Evolutionary conservation across 257 asterid species (phyloP).

Genomic region (Linderniella brevidens): DNA sequence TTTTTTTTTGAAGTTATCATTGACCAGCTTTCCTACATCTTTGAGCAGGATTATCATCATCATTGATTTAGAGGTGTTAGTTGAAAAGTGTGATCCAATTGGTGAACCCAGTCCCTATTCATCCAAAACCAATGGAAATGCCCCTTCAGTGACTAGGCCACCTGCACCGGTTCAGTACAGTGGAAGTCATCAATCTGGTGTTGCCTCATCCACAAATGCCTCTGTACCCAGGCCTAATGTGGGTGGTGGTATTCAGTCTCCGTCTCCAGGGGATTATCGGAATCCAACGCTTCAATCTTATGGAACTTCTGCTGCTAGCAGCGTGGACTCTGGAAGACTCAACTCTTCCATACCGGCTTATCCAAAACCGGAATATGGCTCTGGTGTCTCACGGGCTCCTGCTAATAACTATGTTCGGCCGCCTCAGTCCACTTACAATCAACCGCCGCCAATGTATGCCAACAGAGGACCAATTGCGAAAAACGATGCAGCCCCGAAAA

Average conservation of each 20-base stretch:
- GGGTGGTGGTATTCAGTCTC: conserved; percentile 24
- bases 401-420: conserved; percentile 38
- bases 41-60: conserved; percentile 70
- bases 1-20: background rate
- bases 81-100: conserved; percentile 44
- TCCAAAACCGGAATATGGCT: conserved; percentile 29
- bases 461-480: conserved; percentile 79
- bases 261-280: conserved; percentile 19
- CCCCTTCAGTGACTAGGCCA: conserved; percentile 20
- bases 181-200: conserved; percentile 18
- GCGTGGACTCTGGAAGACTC: conserved; percentile 25
- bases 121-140: conserved; percentile 20
- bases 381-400: conserved; percentile 32
- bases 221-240: conserved; percentile 24
- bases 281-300: conserved; percentile 22
- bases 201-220: conserved; percentile 15
- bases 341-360: conserved; percentile 17
- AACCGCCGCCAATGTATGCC: conserved; percentile 40
- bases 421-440: conserved; percentile 45
- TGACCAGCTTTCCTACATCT: background rate
- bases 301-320: conserved; percentile 24
- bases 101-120: conserved; percentile 45
- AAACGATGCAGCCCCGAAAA: conserved; percentile 67
- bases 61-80: conserved; percentile 46
- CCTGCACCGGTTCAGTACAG: conserved; percentile 20